Conservation (phyloP, 495 filamentous ascomycete genomes). For the Parachaetomium inaequale region DNA sequence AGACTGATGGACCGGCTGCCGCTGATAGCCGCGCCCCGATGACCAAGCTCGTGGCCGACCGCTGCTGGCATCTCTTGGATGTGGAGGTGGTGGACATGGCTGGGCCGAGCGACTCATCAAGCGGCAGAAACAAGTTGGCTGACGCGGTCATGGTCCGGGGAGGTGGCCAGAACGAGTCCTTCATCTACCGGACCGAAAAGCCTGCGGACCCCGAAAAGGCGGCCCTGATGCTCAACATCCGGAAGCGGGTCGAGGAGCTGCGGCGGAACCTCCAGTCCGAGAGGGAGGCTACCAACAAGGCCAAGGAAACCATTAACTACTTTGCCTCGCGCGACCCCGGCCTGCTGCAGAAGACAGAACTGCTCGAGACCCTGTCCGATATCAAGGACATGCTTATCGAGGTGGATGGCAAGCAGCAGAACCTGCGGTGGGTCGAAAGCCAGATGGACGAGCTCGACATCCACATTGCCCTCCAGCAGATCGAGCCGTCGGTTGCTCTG, state of each 20-base stretch:
- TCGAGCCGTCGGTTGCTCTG: slow-evolving; percentile 75
- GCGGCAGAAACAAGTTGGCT: slow-evolving; percentile 62
- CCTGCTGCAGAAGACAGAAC: slow-evolving; percentile 65
- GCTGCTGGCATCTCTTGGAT: slow-evolving; percentile 91
- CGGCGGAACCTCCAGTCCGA: slow-evolving; percentile 77
- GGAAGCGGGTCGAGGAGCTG: slow-evolving; percentile 87
- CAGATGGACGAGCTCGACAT: slow-evolving; percentile 97
- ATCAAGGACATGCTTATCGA: slow-evolving; percentile 83
- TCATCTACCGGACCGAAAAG: slow-evolving; percentile 85
- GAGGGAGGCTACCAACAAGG: slow-evolving; percentile 71
- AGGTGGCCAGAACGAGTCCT: slow-evolving; percentile 77
- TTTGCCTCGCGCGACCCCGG: slow-evolving; percentile 69
- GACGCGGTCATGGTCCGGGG: slow-evolving; percentile 87
- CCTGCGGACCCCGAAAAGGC: slow-evolving; percentile 69
- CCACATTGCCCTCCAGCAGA: slow-evolving; percentile 84
- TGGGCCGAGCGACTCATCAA: slow-evolving; percentile 53
- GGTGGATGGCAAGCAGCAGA: slow-evolving; percentile 93
- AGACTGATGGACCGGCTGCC: slow-evolving; percentile 61
- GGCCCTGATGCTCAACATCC: slow-evolving; percentile 76
- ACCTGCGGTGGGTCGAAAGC: slow-evolving; percentile 88
- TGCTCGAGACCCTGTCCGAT: slow-evolving; percentile 64
- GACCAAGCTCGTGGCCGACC: slow-evolving; percentile 82
- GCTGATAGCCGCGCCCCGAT: slow-evolving; percentile 57
- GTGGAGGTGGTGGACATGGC: slow-evolving; percentile 89
- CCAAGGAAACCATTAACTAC: slow-evolving; percentile 77